Evolutionary conservation across 805 yeast species (phyloP), one percentile per base, ranked within the genome.

Genomic region (Tetrapisispora iriomotensis): DNA sequence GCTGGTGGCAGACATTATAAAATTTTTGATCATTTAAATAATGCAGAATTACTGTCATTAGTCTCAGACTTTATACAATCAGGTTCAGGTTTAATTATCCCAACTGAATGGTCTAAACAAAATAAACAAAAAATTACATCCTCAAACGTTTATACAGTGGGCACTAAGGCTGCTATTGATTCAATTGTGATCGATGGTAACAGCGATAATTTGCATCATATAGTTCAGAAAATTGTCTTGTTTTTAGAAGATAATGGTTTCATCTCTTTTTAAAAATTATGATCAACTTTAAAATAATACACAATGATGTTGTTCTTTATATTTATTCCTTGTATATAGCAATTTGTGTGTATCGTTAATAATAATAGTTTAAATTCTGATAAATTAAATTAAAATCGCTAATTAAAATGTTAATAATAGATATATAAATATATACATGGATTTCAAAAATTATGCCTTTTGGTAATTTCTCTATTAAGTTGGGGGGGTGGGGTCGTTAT

Each of bases 51-150:
- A 64, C 68, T 86, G 49, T 81, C 82, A 31, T 37, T 58, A 36
- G 47, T 60, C 22, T 53, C 54, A n/a, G 63, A 58, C 32, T 59
- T 60, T 37, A 51, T 60, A 29, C 77, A 84, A 58, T 76, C 96
- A n/a, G 96, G 96, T 41, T 68, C 95, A 8, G 97, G 95, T 50
- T 90, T 90, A 30, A 82, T 88, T 47, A 72, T 82, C 36, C 75
- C 80, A 37, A 48, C 48, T 18, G 40, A 46, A 29, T 50, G 50
- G 49, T 38, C 43, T 8, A 28, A 31, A 10, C 34, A 40, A 13
- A 26, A 34, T 19, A 27, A 9, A 9, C 25, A 34, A 20, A 40
- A 43, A 6, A 47, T 49, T 14, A 37, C 47, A 14, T 44, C 45
- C 18, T 47, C 45, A 23, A 64, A 62, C 42, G 77, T 46, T 57